Evolutionary conservation across 768 basidiomycete species (phyloP).

Genomic region (Psilocybe cubensis): DNA sequence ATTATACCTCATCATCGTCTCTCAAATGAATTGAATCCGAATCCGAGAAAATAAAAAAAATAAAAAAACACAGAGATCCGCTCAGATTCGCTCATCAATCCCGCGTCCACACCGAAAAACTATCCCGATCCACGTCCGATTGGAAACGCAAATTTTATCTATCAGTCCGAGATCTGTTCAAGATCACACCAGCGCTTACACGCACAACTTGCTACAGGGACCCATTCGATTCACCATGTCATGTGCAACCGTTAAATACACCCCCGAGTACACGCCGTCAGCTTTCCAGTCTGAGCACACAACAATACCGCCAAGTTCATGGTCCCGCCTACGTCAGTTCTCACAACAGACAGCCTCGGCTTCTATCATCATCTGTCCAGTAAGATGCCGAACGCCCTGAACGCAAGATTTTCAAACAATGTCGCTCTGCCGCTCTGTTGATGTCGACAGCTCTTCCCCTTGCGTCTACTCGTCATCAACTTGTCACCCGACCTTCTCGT

Average conservation of each 20-base stretch:
- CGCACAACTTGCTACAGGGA: not conserved
- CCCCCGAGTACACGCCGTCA: not conserved
- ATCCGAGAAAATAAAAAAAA: constrained; percentile 16
- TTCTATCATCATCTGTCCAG: not conserved
- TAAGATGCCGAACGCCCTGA: not conserved
- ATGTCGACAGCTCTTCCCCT: not conserved
- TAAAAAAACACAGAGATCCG: constrained; percentile 13
- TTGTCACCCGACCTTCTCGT: not conserved
- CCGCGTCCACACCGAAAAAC: not conserved
- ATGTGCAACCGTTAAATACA: too few species aligned
- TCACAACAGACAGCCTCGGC: not conserved
- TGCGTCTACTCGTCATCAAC: not conserved
- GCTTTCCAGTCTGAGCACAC: not conserved
- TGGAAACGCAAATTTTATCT: constrained; percentile 5
- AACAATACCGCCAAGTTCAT: not conserved
- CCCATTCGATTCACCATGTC: constrained; percentile 4
- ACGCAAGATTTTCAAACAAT: not conserved
- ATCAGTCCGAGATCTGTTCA: constrained; percentile 5
- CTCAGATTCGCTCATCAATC: constrained; percentile 5
- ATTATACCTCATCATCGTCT: constrained; percentile 15
- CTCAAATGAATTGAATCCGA: constrained; percentile 20
- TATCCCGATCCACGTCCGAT: constrained; percentile 6
- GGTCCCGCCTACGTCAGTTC: not conserved
- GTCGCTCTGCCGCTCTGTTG: not conserved
- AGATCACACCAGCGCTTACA: constrained; percentile 12